A percentile compares a stretch with the other conserved stretches of the same genome.
phyloP scores from a whole-genome alignment of 305 asterid genomes.

The Striga hermonthica region DNA sequence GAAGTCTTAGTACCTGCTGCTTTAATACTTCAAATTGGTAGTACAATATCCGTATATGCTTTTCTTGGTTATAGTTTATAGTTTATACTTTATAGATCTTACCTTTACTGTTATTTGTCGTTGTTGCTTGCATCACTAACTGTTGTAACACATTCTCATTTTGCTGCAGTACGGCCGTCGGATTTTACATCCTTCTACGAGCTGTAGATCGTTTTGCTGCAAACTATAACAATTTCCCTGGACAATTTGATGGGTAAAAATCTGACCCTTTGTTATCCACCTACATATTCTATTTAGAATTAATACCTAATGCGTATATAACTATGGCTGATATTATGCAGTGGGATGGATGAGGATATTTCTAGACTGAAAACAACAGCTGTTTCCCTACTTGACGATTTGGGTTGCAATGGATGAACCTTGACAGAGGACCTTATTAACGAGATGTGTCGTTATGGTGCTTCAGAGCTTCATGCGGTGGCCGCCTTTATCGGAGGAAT shows the following conservation, averaged over 20 bases:
- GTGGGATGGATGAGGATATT: slow-evolving; percentile 93
- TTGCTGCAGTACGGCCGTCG: slow-evolving; percentile 65
- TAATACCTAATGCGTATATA: slow-evolving; percentile 18
- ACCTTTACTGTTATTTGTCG: slow-evolving; percentile 21
- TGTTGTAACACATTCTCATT: slow-evolving; percentile 25
- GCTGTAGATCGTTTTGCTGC: slow-evolving; percentile 91
- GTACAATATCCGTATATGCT: too few relatives aligned
- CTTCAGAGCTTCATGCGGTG: slow-evolving; percentile 91
- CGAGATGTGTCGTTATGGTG: slow-evolving; percentile 96
- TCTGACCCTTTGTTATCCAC: slow-evolving; percentile 22
- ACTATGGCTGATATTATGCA: slow-evolving; percentile 36
- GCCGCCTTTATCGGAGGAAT: slow-evolving; percentile 91
- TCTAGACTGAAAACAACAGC: slow-evolving; percentile 86
- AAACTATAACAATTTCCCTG: slow-evolving; percentile 77
- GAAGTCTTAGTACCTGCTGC: not conserved
- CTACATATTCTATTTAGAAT: not conserved
- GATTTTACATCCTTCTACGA: slow-evolving; percentile 85
- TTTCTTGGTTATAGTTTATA: too few relatives aligned
- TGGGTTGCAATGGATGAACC: slow-evolving; percentile 80
- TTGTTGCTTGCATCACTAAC: slow-evolving; percentile 22
- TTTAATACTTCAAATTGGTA: too few relatives aligned
- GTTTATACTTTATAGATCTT: not conserved
- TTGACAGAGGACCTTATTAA: slow-evolving; percentile 84
- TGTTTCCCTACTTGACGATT: slow-evolving; percentile 62
- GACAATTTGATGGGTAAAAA: slow-evolving; percentile 83